Conservation (phyloP, 2,329 filamentous ascomycete genomes). For the Didymella lethalis region DNA sequence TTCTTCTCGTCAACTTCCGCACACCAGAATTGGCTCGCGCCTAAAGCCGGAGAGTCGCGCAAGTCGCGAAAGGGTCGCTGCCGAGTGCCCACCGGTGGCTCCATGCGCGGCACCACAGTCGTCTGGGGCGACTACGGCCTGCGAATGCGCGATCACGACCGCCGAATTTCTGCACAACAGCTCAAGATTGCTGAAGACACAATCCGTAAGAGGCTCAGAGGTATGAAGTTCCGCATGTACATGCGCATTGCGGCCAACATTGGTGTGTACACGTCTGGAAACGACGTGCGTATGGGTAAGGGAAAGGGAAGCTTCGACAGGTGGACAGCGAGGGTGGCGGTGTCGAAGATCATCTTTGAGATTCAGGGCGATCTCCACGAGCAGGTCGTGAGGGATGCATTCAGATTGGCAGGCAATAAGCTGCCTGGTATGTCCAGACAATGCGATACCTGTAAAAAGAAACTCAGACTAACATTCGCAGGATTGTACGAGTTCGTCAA, state of each 20-base stretch:
- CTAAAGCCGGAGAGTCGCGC: slow-evolving; percentile 79
- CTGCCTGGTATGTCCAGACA: slow-evolving; percentile 73
- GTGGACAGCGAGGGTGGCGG: slow-evolving; percentile 88
- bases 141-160: slow-evolving; percentile 91
- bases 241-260: slow-evolving; percentile 91
- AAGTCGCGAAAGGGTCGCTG: slow-evolving; percentile 90
- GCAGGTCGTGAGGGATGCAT: slow-evolving; percentile 91
- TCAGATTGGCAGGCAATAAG: slow-evolving; percentile 93
- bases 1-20: slow-evolving; percentile 75
- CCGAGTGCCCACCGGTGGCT: slow-evolving; percentile 88
- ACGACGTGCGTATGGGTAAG: slow-evolving; percentile 99
- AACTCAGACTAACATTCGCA: slow-evolving; percentile 41
- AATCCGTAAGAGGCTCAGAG: slow-evolving; percentile 86
- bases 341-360: slow-evolving; percentile 93
- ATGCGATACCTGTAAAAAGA: neutral
- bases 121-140: slow-evolving; percentile 96
- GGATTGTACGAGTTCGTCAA: slow-evolving; percentile 92
- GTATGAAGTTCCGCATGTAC: slow-evolving; percentile 91
- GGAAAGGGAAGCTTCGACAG: slow-evolving; percentile 98
- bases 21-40: slow-evolving; percentile 79
- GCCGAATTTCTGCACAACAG: slow-evolving; percentile 84
- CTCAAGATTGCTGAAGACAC: slow-evolving; percentile 93
- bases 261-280: slow-evolving; percentile 93
- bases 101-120: slow-evolving; percentile 89
- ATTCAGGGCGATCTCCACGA: slow-evolving; percentile 92